Base-by-base conservation (phyloP, 2,329 filamentous ascomycete species). In the Trichoderma sp. region DNA sequence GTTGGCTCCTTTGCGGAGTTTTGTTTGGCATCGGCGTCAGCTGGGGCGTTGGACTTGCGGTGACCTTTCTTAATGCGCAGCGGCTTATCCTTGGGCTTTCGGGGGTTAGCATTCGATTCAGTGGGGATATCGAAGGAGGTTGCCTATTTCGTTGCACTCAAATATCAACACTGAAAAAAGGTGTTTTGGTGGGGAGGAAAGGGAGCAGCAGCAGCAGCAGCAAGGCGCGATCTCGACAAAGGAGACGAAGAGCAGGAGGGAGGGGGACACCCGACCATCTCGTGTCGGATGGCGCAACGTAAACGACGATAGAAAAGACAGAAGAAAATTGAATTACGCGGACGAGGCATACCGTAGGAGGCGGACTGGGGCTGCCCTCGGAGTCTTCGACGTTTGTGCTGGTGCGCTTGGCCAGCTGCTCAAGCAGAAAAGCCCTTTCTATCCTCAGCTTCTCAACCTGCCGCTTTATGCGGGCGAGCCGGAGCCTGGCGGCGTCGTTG, bases 371-470 rank as follows among this genome's bases (percentile, higher is more conserved):
- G 76, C 90, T 92, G 73, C 90, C 89, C 73, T 94, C 91, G 10
- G 90, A 92, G 76, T 94, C 90, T 76, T 92, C 89, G 57, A 91
- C 89, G 72, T 90, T 90, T 72, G 88, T 84, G 78, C 90, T 91
- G 19, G 91, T 93, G 72, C 92, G 87, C 74, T 90, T 90, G 22
- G 89, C 85, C 50, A 95, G 84, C 76, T 93, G 89, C 75, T 92
- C 89, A 37, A 91, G 84, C 56, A 92, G 81, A 72, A 92, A 90
- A 29, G 92, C 91, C 70, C 93, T 87, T 81, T 96, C 92, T 27
- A 98, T 86, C 59, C 95, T 90, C 84, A 96, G 88, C 81, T 98
- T 97, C 78, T 96, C 91, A 72, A 97, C 90, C 75, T 92, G 91
- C 71, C 94, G 89, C 78, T 92, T 90, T 70, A 97, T 87, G 57